These are phyloP conservation scores for Nicotiana knightiana DNA, from an alignment of 257 asterid genomes.

Conservation along the genomic window DNA sequence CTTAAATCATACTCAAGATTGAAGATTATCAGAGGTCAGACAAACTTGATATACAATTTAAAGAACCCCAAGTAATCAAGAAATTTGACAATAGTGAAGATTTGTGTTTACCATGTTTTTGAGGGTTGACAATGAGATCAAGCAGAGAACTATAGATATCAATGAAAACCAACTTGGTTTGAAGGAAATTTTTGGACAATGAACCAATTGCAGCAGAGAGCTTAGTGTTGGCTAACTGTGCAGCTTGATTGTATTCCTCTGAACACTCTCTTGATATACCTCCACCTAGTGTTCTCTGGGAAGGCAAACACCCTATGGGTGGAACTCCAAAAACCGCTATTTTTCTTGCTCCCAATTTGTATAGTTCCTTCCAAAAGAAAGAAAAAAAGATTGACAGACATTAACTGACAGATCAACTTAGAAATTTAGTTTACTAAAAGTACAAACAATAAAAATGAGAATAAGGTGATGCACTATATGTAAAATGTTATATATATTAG, in stretches of 20 bases:
- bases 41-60: background rate
- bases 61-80: background rate
- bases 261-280: slow-evolving; percentile 25
- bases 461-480: too few species aligned
- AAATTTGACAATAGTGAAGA: too few species aligned
- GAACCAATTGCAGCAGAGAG: slow-evolving; percentile 17
- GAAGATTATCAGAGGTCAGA: too few species aligned
- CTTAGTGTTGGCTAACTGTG: slow-evolving; percentile 32
- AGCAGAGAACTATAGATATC: slow-evolving; percentile 30
- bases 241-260: slow-evolving; percentile 32
- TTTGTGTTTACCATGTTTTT: slow-evolving; percentile 25
- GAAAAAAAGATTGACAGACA: background rate
- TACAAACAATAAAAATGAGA: background rate
- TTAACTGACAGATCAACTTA: background rate
- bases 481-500: too few species aligned
- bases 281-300: slow-evolving; percentile 45
- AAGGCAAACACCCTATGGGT: slow-evolving; percentile 47
- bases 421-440: background rate
- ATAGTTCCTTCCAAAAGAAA: slow-evolving; percentile 21
- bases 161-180: slow-evolving; percentile 15
- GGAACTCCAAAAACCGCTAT: slow-evolving; percentile 34
- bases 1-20: too few species aligned
- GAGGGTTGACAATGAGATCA: slow-evolving; percentile 29
- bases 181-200: slow-evolving; percentile 18
- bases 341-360: slow-evolving; percentile 37